phyloP scores from a whole-genome alignment of 768 basidiomycete genomes.

The Amyloporia xantha region DNA sequence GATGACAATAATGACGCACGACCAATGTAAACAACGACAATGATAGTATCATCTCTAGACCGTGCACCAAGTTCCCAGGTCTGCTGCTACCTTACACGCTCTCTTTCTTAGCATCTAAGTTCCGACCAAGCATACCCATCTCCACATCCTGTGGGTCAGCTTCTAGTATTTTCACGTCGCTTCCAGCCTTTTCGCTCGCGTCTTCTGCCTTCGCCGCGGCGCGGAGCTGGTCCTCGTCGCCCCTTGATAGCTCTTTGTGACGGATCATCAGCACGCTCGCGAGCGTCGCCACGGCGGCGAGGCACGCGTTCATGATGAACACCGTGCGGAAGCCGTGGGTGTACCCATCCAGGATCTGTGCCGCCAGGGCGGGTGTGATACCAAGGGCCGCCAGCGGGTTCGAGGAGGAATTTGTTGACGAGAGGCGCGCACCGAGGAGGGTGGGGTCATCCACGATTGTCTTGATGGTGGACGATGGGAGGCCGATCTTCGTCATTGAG shows the following conservation, averaged over 20 bases:
- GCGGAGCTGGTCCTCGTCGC: conserved; percentile 47
- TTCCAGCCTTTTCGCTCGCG: conserved; percentile 9
- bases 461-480: conserved; percentile 33
- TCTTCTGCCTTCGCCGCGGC: conserved; percentile 28
- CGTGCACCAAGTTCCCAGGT: neutral
- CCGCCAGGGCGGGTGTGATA: conserved; percentile 32
- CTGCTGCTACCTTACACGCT: neutral
- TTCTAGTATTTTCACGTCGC: neutral
- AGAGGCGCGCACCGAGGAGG: conserved; percentile 25
- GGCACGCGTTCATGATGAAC: conserved; percentile 54
- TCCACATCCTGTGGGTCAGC: neutral
- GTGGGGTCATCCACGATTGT: conserved; percentile 45
- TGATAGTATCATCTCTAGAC: neutral
- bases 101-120: neutral
- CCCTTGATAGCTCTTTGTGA: conserved; percentile 51
- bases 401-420: conserved; percentile 23
- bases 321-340: conserved; percentile 50
- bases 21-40: neutral
- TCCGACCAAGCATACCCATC: neutral
- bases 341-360: conserved; percentile 43
- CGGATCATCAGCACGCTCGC: conserved; percentile 54
- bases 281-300: conserved; percentile 49
- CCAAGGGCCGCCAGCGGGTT: conserved; percentile 17
- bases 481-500: conserved; percentile 32
- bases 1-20: neutral